Conservation (phyloP, 2,329 filamentous ascomycete genomes). For the Aspergillus tamarii region DNA sequence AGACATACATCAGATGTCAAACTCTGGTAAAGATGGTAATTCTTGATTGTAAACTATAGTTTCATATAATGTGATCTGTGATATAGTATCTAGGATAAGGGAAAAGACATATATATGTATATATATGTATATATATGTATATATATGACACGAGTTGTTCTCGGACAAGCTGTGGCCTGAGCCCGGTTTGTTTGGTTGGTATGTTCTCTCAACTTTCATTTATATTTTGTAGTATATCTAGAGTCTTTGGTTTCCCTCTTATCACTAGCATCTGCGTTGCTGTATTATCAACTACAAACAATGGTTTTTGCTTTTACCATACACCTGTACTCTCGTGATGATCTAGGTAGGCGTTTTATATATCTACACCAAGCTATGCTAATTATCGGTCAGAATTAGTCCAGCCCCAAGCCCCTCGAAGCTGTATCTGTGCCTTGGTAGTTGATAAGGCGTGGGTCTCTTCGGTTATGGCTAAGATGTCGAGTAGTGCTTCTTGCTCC, state of each 20-base stretch:
- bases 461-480: conserved; percentile 13
- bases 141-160: background rate
- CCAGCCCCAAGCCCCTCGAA: conserved; percentile 14
- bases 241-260: too few relatives aligned
- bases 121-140: too few relatives aligned
- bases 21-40: too few relatives aligned
- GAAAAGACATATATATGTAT: background rate
- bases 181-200: background rate
- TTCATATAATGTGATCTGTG: background rate
- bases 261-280: background rate
- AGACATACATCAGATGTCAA: too few relatives aligned
- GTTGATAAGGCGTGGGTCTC: conserved; percentile 13
- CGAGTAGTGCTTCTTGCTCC: conserved; percentile 14
- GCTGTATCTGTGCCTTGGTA: conserved; percentile 8
- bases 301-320: background rate
- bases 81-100: background rate
- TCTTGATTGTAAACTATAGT: too few relatives aligned
- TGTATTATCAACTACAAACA: background rate
- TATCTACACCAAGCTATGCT: background rate
- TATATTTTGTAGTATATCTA: too few relatives aligned
- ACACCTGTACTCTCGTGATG: background rate
- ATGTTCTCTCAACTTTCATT: too few relatives aligned
- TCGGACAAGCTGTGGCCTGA: background rate
- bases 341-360: background rate
- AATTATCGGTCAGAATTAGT: background rate